Evolutionary conservation across 108 stramenopile genomes (phyloP).

Genomic region (Nitzschia putrida): DNA sequence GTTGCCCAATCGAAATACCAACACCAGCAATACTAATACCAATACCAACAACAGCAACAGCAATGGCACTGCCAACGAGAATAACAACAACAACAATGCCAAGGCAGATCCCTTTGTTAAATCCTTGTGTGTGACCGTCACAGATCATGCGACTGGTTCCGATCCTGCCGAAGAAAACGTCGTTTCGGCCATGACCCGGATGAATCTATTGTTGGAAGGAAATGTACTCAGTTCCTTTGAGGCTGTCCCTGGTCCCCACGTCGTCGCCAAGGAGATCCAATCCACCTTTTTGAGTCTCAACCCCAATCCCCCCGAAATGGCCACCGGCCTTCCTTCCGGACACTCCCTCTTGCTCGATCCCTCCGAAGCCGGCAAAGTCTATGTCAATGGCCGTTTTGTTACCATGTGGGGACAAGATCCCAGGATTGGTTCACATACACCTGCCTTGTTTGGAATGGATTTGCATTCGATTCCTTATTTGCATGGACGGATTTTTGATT

Average conservation of each 20-base stretch:
- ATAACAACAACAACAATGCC: not conserved
- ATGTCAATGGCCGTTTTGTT: slow-evolving; percentile 71
- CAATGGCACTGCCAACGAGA: not conserved
- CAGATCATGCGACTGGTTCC: slow-evolving; percentile 36
- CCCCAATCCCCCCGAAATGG: slow-evolving; percentile 36
- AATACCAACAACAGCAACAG: not conserved
- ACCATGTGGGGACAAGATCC: slow-evolving; percentile 56
- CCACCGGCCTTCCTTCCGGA: slow-evolving; percentile 54
- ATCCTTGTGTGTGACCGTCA: slow-evolving; percentile 54
- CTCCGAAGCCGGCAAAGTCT: slow-evolving; percentile 63
- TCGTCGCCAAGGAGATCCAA: slow-evolving; percentile 26
- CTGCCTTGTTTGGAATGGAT: slow-evolving; percentile 79
- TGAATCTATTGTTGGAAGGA: slow-evolving; percentile 50
- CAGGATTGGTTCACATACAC: slow-evolving; percentile 49
- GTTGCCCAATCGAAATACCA: slow-evolving; percentile 23
- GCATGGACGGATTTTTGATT: slow-evolving; percentile 63
- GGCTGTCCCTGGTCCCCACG: slow-evolving; percentile 26
- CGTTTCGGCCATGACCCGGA: slow-evolving; percentile 41
- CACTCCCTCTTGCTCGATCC: slow-evolving; percentile 69
- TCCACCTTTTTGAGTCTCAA: slow-evolving; percentile 32
- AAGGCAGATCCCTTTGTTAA: slow-evolving; percentile 57
- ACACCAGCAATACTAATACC: not conserved
- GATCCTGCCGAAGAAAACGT: slow-evolving; percentile 11
- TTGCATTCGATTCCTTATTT: slow-evolving; percentile 58
- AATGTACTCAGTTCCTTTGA: slow-evolving; percentile 20